Conservation (phyloP, 352 stramenopile species). For the Globisporangium canariense region DNA sequence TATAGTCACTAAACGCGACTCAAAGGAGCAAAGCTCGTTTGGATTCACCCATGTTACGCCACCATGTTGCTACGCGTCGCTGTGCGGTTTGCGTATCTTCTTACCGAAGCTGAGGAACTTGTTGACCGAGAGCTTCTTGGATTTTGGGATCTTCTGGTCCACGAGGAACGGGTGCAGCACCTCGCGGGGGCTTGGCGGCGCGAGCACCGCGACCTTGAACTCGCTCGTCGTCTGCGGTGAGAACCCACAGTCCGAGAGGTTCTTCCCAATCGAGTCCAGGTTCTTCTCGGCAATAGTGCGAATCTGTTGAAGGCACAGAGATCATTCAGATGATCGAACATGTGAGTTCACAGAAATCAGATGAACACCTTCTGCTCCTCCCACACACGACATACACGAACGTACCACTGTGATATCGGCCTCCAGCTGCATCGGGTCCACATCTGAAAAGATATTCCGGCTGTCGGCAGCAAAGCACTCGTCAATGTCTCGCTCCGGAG, state of each 20-base stretch:
- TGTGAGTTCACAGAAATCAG: background rate
- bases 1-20: background rate
- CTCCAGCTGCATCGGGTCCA: constrained; percentile 49
- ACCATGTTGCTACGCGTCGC: constrained; percentile 17
- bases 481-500: constrained; percentile 62
- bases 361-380: background rate
- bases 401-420: constrained; percentile 53
- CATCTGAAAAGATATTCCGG: constrained; percentile 65
- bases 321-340: background rate
- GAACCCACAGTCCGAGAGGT: constrained; percentile 43
- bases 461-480: constrained; percentile 74
- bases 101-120: constrained; percentile 75
- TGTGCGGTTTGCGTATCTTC: constrained; percentile 40
- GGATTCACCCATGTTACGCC: background rate
- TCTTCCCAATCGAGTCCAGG: constrained; percentile 65
- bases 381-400: constrained; percentile 3
- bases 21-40: background rate
- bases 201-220: constrained; percentile 51
- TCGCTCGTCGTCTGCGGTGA: constrained; percentile 39
- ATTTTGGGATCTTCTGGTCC: constrained; percentile 43
- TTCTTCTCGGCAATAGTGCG: constrained; percentile 71
- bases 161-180: constrained; percentile 22
- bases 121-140: constrained; percentile 73
- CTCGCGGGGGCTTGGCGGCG: constrained; percentile 13
- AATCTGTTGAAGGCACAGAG: constrained; percentile 33